phyloP scores from a whole-genome alignment of 495 filamentous ascomycete genomes.

The Xylaria scruposa region DNA sequence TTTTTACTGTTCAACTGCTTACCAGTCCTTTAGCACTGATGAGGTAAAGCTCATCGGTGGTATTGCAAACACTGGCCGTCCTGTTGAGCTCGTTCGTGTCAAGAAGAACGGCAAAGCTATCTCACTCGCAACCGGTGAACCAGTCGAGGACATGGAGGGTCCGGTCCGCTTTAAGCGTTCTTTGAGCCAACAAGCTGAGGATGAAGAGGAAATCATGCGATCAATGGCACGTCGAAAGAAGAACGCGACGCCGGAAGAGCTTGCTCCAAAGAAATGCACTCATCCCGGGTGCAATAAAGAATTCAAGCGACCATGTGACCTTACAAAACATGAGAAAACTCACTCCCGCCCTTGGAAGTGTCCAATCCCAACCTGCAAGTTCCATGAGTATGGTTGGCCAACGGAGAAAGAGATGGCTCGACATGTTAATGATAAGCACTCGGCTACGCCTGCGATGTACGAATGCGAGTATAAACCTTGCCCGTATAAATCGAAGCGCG shows the following conservation, averaged over 20 bases:
- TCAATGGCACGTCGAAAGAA: constrained; percentile 93
- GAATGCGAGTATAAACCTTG: constrained; percentile 85
- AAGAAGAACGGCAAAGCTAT: constrained; percentile 77
- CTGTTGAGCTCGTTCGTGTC: constrained; percentile 77
- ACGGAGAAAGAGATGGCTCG: constrained; percentile 97
- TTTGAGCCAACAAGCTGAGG: constrained; percentile 62
- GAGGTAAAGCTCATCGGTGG: constrained; percentile 77
- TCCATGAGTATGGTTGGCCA: constrained; percentile 85
- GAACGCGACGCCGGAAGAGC: constrained; percentile 72
- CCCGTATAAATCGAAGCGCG: constrained; percentile 91
- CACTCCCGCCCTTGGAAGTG: constrained; percentile 97
- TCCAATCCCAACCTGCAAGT: constrained; percentile 79
- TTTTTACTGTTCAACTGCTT: constrained; percentile 38
- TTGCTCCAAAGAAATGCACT: constrained; percentile 72
- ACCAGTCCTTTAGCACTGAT: constrained; percentile 61
- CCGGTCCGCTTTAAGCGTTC: constrained; percentile 65
- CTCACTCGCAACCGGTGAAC: constrained; percentile 69
- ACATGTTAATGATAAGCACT: constrained; percentile 95
- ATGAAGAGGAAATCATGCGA: constrained; percentile 77
- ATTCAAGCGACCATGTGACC: constrained; percentile 90
- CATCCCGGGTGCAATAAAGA: constrained; percentile 79
- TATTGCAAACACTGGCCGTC: constrained; percentile 74
- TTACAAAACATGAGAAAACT: constrained; percentile 97
- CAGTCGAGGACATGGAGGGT: constrained; percentile 52
- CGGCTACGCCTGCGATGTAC: constrained; percentile 73